Evolutionary conservation across 1,284 basidiomycete species (phyloP), one percentile per base, ranked within the genome.

Genomic region (Lentinula novae-zelandiae): DNA sequence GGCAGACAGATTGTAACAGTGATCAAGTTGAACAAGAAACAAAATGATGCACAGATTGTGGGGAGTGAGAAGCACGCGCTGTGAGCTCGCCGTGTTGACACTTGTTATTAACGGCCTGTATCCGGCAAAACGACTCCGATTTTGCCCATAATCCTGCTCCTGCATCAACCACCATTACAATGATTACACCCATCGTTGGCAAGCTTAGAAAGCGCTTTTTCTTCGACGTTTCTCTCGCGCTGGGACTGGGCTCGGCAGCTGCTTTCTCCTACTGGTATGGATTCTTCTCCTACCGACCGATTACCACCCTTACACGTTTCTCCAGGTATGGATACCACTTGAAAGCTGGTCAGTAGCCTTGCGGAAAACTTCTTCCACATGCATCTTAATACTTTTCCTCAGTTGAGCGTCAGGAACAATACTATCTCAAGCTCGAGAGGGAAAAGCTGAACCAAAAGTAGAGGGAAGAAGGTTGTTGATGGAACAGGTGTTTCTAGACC

Each of bases 161-260:
- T 52, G 55, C 56, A 46, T 48, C 58, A 64, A 56, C 58, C 59
- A 64, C 64, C 56, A 63, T 61, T 55, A 68, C 68, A 63, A 92
- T 92, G 89, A 89, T 95, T 72, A 88, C 90, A 66, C 92, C 93
- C 68, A 93, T 95, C 75, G 89, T 89, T 61, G 93, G 92, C 73
- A 93, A 85, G 78, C 89, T 94, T 76, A 90, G 92, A 78, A 95
- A 94, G 78, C 82, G 85, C 68, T 85, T 94, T 75, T 91, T 91
- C 84, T 83, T 92, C 64, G 93, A 95, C 72, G 68, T 94, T 65
- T 79, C 83, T 59, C 78, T 83, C 67, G 81, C 84, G 40, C 72
- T 94, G 50, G 92, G 90, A 66, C 82, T 95, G 58, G 92, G 91
- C 40, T 65, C 86, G 62, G 78, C 83, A 59, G 79, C 81, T 27